Evolutionary conservation across 768 basidiomycete genomes (phyloP).

Genomic region (Pisolithus tinctorius): DNA sequence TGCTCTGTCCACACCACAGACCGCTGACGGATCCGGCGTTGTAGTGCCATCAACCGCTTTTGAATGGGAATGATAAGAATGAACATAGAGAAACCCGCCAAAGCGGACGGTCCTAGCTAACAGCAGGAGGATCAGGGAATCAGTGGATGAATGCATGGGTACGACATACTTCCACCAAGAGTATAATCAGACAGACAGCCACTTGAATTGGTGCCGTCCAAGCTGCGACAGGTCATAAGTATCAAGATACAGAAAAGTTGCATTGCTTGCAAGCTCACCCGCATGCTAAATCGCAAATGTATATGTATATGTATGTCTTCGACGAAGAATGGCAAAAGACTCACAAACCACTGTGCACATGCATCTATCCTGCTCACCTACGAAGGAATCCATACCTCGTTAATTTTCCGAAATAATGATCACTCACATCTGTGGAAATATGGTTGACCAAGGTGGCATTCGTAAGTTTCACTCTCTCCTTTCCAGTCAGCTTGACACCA

Average conservation of each 20-base stretch:
- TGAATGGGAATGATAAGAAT: slow-evolving; percentile 56
- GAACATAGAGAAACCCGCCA: slow-evolving; percentile 66
- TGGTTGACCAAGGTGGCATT: slow-evolving; percentile 58
- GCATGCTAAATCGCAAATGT: slow-evolving; percentile 30
- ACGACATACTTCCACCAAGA: slow-evolving; percentile 45
- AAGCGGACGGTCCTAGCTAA: slow-evolving; percentile 62
- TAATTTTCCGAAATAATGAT: neutral
- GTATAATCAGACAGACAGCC: slow-evolving; percentile 49
- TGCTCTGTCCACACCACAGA: slow-evolving; percentile 60
- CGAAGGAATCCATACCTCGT: neutral
- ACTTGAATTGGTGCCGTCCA: slow-evolving; percentile 71
- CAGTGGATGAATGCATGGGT: neutral
- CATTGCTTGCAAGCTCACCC: slow-evolving; percentile 15
- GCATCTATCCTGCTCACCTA: slow-evolving; percentile 52
- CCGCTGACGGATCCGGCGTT: slow-evolving; percentile 44
- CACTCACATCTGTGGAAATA: slow-evolving; percentile 57
- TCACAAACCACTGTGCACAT: slow-evolving; percentile 68
- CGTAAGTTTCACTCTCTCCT: slow-evolving; percentile 53
- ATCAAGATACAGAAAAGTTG: neutral
- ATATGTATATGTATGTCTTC: neutral
- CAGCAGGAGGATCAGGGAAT: neutral
- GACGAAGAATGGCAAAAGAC: slow-evolving; percentile 17
- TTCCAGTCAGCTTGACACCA: slow-evolving; percentile 57
- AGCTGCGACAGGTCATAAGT: slow-evolving; percentile 22
- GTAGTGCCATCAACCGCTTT: slow-evolving; percentile 54